Conservation (phyloP, 768 basidiomycete genomes). For the Pholiota molesta region DNA sequence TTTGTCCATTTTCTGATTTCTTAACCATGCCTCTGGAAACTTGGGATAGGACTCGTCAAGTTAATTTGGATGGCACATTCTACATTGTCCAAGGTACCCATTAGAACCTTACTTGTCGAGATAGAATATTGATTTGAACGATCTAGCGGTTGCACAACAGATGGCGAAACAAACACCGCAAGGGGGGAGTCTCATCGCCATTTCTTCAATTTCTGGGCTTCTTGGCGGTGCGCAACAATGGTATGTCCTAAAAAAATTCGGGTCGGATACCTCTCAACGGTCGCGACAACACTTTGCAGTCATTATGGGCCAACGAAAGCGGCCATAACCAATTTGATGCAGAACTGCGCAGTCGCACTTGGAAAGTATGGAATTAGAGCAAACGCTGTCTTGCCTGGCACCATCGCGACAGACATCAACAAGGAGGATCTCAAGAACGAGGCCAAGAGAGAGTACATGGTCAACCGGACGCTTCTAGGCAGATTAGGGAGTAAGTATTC, state of each 20-base stretch:
- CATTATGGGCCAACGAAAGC: slow-evolving; percentile 86
- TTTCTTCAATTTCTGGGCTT: slow-evolving; percentile 79
- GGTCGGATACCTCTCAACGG: neutral
- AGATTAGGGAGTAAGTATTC: slow-evolving; percentile 58
- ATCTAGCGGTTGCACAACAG: slow-evolving; percentile 66
- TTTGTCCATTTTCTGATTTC: slow-evolving; percentile 80
- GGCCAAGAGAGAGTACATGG: slow-evolving; percentile 62
- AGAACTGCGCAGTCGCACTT: slow-evolving; percentile 75
- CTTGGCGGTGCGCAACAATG: slow-evolving; percentile 77
- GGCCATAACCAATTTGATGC: slow-evolving; percentile 77
- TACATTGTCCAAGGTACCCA: slow-evolving; percentile 64
- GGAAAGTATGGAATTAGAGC: slow-evolving; percentile 79
- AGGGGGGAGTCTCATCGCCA: slow-evolving; percentile 75
- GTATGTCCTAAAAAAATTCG: slow-evolving; percentile 28
- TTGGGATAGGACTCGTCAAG: slow-evolving; percentile 67
- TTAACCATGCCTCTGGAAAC: slow-evolving; percentile 64
- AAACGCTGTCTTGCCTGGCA: slow-evolving; percentile 74
- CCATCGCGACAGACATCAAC: slow-evolving; percentile 79
- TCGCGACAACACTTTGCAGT: slow-evolving; percentile 27
- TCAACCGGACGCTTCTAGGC: slow-evolving; percentile 65
- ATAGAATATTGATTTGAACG: neutral
- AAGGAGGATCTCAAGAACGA: slow-evolving; percentile 68
- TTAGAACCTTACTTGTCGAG: neutral
- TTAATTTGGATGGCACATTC: slow-evolving; percentile 79
- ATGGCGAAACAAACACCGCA: slow-evolving; percentile 72